Evolutionary conservation across 78 protist genomes (phyloP).

Genomic region (Dictyostelium capitatum): DNA sequence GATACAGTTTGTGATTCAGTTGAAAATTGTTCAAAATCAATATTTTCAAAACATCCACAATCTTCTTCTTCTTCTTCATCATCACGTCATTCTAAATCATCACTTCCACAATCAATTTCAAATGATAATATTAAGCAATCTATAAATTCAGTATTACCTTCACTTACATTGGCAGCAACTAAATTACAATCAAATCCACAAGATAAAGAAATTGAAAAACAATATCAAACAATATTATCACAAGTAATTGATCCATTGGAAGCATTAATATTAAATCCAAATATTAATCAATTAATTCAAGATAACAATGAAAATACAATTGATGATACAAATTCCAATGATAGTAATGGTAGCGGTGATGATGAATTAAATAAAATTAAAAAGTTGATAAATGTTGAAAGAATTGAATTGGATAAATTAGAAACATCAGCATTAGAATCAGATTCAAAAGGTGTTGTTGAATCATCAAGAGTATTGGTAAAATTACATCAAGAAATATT

Average conservation of each 20-base stretch:
- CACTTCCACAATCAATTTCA: not conserved
- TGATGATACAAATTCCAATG: not conserved
- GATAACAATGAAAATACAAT: not conserved
- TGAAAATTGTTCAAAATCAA: constrained; percentile 7
- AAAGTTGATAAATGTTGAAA: constrained; percentile 24
- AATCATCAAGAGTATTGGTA: constrained; percentile 42
- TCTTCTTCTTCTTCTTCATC: not conserved
- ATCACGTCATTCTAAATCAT: too few species aligned
- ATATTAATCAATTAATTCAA: not conserved
- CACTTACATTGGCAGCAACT: constrained; percentile 12
- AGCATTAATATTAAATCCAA: not conserved
- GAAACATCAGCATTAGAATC: constrained; percentile 15
- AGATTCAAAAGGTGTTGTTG: constrained; percentile 49
- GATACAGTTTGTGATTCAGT: constrained; percentile 60
- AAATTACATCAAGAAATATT: constrained; percentile 61
- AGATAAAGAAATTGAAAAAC: not conserved
- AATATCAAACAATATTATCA: not conserved
- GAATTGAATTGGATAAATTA: constrained; percentile 7
- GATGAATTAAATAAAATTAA: not conserved
- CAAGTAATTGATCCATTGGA: constrained; percentile 38
- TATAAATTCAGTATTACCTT: constrained; percentile 35
- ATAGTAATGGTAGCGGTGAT: not conserved
- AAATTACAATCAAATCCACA: constrained; percentile 25
- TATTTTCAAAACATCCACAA: not conserved
- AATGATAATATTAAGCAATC: constrained; percentile 20